Conservation (phyloP, 2,329 filamentous ascomycete species). For the Cercospora citrullina region DNA sequence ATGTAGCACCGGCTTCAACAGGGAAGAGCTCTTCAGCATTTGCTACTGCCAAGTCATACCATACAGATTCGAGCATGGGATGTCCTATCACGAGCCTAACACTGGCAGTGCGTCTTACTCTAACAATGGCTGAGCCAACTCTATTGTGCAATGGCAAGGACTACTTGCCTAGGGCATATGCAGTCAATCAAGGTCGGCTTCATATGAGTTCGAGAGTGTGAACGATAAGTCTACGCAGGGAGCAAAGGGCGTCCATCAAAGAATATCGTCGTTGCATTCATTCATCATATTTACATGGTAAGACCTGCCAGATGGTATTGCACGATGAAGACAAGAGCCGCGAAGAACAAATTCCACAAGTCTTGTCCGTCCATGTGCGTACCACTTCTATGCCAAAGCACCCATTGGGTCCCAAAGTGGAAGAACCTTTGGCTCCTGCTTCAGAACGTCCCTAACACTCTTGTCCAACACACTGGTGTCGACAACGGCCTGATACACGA, state of each 20-base stretch:
- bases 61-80: background rate
- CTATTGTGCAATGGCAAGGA: background rate
- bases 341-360: background rate
- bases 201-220: background rate
- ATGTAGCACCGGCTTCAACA: background rate
- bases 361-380: no score
- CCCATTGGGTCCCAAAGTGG: constrained; percentile 53
- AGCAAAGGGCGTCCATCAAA: background rate
- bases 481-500: constrained; percentile 83
- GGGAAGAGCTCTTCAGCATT: background rate
- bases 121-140: background rate
- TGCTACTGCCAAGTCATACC: background rate
- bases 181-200: background rate
- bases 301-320: background rate
- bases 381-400: constrained; percentile 38
- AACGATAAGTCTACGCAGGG: background rate
- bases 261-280: background rate
- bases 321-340: background rate
- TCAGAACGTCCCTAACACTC: constrained; percentile 68
- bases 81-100: background rate
- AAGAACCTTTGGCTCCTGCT: constrained; percentile 68
- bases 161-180: background rate
- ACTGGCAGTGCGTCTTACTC: background rate
- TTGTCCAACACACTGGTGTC: constrained; percentile 62
- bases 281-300: background rate